These are phyloP conservation scores for Artemisia annua DNA, from an alignment of 129 eudicot genomes.

Conservation along the genomic window DNA sequence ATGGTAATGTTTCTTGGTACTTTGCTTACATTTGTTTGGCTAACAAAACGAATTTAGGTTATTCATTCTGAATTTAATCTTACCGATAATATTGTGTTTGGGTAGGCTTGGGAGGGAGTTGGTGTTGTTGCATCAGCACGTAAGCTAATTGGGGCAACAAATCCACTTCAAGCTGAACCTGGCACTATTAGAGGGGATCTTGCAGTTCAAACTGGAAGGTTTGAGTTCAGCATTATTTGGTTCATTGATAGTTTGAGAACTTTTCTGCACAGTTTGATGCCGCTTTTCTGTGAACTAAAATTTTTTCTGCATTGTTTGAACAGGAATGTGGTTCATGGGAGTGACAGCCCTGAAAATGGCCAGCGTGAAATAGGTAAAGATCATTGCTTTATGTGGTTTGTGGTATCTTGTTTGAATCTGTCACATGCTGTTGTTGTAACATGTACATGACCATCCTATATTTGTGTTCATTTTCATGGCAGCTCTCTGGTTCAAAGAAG, in stretches of 20 bases:
- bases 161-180: constrained; percentile 98
- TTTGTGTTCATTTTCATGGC: constrained; percentile 24
- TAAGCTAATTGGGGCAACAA: constrained; percentile 85
- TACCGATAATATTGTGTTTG: constrained; percentile 12
- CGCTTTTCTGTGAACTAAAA: neutral
- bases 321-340: constrained; percentile 98
- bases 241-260: neutral
- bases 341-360: constrained; percentile 98
- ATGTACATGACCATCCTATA: constrained; percentile 4
- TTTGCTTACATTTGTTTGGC: neutral
- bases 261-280: neutral
- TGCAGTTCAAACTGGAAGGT: constrained; percentile 98
- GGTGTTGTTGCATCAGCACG: constrained; percentile 99
- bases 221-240: constrained; percentile 13
- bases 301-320: constrained; percentile 14
- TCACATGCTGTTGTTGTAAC: neutral
- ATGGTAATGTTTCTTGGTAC: constrained; percentile 61
- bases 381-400: constrained; percentile 4
- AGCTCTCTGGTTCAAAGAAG: constrained; percentile 97
- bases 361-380: constrained; percentile 86
- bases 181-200: constrained; percentile 99
- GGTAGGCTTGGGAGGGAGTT: constrained; percentile 94
- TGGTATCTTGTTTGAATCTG: constrained; percentile 1
- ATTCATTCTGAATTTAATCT: constrained; percentile 8
- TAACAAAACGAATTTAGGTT: neutral